Base-by-base conservation (phyloP, 1,284 basidiomycete genomes). In the Ceratobasidium papillatum region DNA sequence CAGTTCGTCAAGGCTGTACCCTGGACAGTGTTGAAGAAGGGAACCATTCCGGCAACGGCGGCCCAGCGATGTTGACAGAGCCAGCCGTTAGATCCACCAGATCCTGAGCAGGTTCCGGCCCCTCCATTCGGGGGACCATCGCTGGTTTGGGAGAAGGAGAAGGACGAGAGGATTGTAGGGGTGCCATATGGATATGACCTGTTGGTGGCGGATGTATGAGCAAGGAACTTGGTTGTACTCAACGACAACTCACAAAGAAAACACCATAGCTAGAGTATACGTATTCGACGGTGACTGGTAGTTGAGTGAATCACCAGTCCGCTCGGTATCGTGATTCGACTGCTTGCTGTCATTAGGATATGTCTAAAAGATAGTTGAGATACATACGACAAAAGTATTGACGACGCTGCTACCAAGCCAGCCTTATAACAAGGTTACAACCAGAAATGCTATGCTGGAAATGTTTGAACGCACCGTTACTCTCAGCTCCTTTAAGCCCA, bases 271-370 rank as follows among this genome's bases (percentile, higher is more conserved):
- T 0, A 85, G 83, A 9, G 85, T 84, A 78, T 91, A 91, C 0
- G 87, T 86, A n/a, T n/a, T n/a, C 7, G 45, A 12, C 7, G 9
- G 9, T 3, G 45, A 47, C 75, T 87, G 87, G 75, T 83, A 83
- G 76, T 87, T 89, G 17, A 91, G 82, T 0, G 89, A 89, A 43
- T 75, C 77, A 1, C 87, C 87, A 77, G 89, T 89, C 47, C 90
- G 82, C 79, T 91, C 90, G 0, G 89, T 91, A 77, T 91, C 90
- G 76, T 91, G 90, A 78, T 91, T 90, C 0, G 86, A 90, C 0
- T 90, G 91, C 77, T 91, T 90, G 76, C 91, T 90, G 78, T 91
- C 0, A 86, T 83, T 71, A n/a, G n/a, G n/a, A n/a, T n/a, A n/a
- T n/a, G 9, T 88, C 89, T 88, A 62, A 2, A 71, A 17, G 19